Base-by-base conservation (phyloP, 345 rosid genomes). In the Pelargonium nanum region DNA sequence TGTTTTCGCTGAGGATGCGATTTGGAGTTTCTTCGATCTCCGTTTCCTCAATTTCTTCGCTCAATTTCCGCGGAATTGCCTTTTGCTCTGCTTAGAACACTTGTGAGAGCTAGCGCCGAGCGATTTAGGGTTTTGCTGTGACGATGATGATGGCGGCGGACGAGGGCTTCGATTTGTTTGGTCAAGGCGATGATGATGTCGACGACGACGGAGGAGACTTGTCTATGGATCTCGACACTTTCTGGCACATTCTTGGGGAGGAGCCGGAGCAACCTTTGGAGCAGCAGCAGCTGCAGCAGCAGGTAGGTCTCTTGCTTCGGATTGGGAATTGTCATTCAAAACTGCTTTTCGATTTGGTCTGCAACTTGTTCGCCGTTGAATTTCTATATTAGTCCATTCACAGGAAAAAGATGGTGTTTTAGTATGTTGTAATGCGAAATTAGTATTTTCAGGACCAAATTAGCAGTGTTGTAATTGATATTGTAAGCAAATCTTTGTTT, bases 211-310 rank as follows among this genome's bases (percentile, higher is more conserved):
- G 52, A 22, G 70, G 53, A 2, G 63, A 56, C 4, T 7, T 70
- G 63, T 4, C 57, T 1, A 56, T 70, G 8, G 74, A 70, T 57
- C 7, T 57, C 13, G 63, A 61, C 13, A 1, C 22, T 28, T 34
- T 70, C 15, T 23, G 34, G 2, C 6, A 34, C 44, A 65, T 70
- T 23, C 65, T 70, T 0, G 56, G 30, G 5, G 66, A 70, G 48
- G n/a, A 44, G 9, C 32, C 54, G 0, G 58, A 16, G 28, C 63
- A 58, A 48, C 17, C 34, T 57, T 9, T 12, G 45, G 13, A 6
- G 10, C 58, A 61, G 63, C n/a, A n/a, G n/a, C n/a, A n/a, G n/a
- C n/a, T n/a, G n/a, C n/a, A n/a, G 45, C 45, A 6, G 10, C 58
- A 61, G 63, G 74, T 65, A 51, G 45, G 6, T 58, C 48, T 30